These are phyloP conservation scores for Juglanconis oblonga DNA, from an alignment of 2,329 filamentous ascomycete species.

Conservation along the genomic window DNA sequence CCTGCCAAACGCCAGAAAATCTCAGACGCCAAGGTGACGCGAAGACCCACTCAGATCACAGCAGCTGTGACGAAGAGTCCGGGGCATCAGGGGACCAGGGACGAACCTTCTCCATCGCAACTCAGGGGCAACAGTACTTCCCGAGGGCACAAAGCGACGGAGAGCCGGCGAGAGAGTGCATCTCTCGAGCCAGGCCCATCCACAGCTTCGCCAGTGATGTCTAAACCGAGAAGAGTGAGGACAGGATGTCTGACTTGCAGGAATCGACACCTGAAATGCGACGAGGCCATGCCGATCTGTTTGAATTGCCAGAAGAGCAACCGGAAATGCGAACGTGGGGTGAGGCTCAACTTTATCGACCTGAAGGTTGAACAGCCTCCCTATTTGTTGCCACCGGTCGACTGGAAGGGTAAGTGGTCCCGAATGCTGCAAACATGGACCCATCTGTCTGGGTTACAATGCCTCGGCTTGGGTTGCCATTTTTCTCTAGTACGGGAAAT, in stretches of 20 bases:
- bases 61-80: neutral
- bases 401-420: conserved; percentile 57
- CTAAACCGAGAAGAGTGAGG: conserved; percentile 78
- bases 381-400: conserved; percentile 56
- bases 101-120: neutral
- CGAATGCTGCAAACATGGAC: neutral
- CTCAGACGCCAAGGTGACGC: conserved; percentile 2
- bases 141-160: neutral
- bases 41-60: neutral
- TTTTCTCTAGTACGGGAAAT: neutral
- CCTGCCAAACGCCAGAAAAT: conserved; percentile 15
- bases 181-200: neutral
- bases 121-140: neutral
- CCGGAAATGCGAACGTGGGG: conserved; percentile 78
- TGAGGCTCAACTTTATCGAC: conserved; percentile 90
- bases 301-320: conserved; percentile 88
- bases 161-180: conserved; percentile 1
- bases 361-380: conserved; percentile 69
- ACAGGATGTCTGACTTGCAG: conserved; percentile 90
- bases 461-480: neutral
- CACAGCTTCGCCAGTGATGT: neutral
- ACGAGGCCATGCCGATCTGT: conserved; percentile 64
- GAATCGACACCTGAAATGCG: conserved; percentile 87
- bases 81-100: neutral
- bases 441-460: neutral